Conservation (phyloP, 768 basidiomycete genomes). For the Punctularia strigosozonata region DNA sequence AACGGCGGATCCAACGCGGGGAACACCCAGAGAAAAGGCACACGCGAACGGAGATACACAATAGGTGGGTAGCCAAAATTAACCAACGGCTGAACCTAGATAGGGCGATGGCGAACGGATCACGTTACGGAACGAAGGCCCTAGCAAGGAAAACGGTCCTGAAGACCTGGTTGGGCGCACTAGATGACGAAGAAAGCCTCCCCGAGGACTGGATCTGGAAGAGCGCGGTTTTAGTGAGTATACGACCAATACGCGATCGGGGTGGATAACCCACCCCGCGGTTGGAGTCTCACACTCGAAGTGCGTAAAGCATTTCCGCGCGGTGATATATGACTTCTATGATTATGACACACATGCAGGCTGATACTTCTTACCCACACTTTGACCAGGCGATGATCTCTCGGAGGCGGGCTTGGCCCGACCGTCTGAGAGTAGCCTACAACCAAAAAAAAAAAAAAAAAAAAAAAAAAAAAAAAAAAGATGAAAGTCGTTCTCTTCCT, state of each 20-base stretch:
- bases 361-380: no score
- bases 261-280: neutral
- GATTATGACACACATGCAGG: neutral
- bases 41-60: neutral
- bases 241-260: neutral
- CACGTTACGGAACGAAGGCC: neutral
- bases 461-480: neutral
- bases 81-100: neutral
- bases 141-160: neutral
- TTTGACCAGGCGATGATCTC: no score
- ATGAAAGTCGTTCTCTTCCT: neutral
- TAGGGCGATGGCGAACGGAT: neutral
- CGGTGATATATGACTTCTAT: conserved; percentile 1
- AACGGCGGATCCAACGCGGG: neutral
- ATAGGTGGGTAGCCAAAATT: neutral
- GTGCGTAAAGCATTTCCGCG: conserved; percentile 5
- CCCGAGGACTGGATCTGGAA: neutral
- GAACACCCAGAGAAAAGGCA: neutral
- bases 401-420: neutral
- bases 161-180: neutral
- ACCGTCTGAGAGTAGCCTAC: neutral
- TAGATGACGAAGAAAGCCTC: neutral
- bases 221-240: conserved; percentile 5
- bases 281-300: conserved; percentile 3
- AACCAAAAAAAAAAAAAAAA: neutral